Conservation (phyloP, 352 stramenopile genomes). For the Globisporangium splendens region DNA sequence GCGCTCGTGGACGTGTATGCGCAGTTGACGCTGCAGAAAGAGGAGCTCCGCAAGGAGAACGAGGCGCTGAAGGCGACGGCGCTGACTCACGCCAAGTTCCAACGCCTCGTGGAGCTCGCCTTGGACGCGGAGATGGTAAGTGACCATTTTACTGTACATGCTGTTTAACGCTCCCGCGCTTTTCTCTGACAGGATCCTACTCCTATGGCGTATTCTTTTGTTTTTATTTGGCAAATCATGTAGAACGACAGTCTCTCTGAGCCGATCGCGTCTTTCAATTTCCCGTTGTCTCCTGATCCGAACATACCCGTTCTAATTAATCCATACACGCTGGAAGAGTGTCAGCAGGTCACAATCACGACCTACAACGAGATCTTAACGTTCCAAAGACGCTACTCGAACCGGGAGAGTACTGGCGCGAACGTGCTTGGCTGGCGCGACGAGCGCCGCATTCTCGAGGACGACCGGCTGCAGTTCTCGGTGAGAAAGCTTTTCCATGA, state of each 20-base stretch:
- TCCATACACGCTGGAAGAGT: constrained; percentile 31
- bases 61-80: constrained; percentile 31
- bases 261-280: too few species aligned
- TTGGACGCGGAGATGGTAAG: constrained; percentile 17
- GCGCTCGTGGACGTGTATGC: constrained; percentile 38
- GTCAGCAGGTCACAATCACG: constrained; percentile 26
- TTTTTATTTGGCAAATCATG: too few species aligned
- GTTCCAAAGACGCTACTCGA: constrained; percentile 38
- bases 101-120: constrained; percentile 31
- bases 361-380: constrained; percentile 36
- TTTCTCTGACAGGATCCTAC: not conserved
- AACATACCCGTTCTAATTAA: not conserved
- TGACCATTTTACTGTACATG: not conserved
- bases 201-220: too few species aligned
- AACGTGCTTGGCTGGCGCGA: constrained; percentile 58
- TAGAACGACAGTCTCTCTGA: too few species aligned
- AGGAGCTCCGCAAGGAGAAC: constrained; percentile 46
- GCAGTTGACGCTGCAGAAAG: constrained; percentile 41
- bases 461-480: constrained; percentile 55
- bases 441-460: constrained; percentile 28
- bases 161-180: not conserved
- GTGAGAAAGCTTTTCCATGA: constrained; percentile 50
- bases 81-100: constrained; percentile 35
- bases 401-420: constrained; percentile 32
- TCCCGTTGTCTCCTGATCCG: not conserved